These are phyloP conservation scores for Podospora pseudopauciseta DNA, from an alignment of 495 filamentous ascomycete genomes.

Conservation along the genomic window DNA sequence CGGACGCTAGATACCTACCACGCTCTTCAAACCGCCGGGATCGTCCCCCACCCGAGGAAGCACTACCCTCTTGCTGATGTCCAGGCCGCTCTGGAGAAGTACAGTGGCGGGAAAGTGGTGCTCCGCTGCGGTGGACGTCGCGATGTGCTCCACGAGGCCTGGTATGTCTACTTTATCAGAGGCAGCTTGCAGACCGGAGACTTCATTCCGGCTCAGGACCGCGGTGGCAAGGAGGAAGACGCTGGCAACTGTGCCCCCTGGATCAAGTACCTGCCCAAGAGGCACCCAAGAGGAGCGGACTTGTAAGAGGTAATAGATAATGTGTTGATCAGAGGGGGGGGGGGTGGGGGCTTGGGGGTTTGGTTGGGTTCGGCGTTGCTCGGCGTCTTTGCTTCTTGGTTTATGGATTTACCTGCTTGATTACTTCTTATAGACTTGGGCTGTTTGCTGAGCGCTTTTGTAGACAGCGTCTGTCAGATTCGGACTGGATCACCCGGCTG, in stretches of 20 bases:
- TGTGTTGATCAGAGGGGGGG: neutral
- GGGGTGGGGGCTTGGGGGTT: neutral
- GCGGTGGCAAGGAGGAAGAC: conserved; percentile 31
- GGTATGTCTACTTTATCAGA: conserved; percentile 80
- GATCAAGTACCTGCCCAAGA: conserved; percentile 42
- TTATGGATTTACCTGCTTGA: neutral
- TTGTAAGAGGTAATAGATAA: neutral
- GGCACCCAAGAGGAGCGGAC: conserved; percentile 13
- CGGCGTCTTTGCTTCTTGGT: neutral
- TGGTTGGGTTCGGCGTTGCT: conserved; percentile 2
- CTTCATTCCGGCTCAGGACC: conserved; percentile 56
- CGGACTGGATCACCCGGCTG: neutral
- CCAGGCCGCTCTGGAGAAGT: conserved; percentile 56
- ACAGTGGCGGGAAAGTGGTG: conserved; percentile 63
- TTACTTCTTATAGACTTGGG: neutral
- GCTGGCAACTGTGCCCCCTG: conserved; percentile 36
- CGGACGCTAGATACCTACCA: conserved; percentile 52
- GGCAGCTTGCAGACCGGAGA: conserved; percentile 72
- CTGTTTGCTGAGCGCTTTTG: neutral
- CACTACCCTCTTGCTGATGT: conserved; percentile 66
- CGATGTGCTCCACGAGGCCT: conserved; percentile 68
- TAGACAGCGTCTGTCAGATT: neutral
- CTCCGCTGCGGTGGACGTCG: conserved; percentile 56
- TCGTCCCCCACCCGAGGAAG: conserved; percentile 55
- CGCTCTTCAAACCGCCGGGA: conserved; percentile 59